Base-by-base conservation (phyloP, 257 asterid species). In the Echites panduratus region DNA sequence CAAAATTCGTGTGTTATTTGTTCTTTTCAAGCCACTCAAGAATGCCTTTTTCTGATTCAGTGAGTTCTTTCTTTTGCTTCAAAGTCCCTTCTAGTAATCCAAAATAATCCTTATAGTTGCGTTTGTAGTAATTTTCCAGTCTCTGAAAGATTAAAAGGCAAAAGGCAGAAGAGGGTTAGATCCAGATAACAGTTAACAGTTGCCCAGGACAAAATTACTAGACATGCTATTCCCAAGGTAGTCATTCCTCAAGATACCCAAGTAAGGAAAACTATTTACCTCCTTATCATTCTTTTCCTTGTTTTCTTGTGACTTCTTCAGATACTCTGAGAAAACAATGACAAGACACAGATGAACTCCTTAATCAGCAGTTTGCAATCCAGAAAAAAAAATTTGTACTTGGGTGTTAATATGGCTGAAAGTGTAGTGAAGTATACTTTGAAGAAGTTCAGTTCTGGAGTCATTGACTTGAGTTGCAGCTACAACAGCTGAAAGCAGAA, bases 281-380 rank as follows among this genome's bases (percentile, higher is more conserved):
- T 91, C 97, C 83, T 91, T 88, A 70, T 91, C 98, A 78, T 93
- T 89, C 74, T 82, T 89, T 26, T 70, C 83, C 87, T 87, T 93
- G 89, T 88, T 93, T 70, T 93, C 98, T 78, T 91, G 85, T 2
- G 96, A 85, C 82, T 89, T 93, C 87, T 91, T 85, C 87, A 93
- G 76, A 69, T 85, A 93, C 75, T 83, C 98, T 89, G 85, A 24
- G 62, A 40, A 43, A 54, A 82, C 4, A 57, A 71, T 58, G 5
- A 44, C 59, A 59, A 56, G 32, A 49, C 17, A 17, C 12, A 66
- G 3, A 44, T 14, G 13, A 41, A 59, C 70, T 63, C 59, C 40
- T 41, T 5, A 11, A 17, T 29, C 7, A 20, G 48, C 19, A 26
- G 24, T 12, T 0, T 26, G 43, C 22, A 8, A 62, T 61, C 27